Evolutionary conservation across 176 grass and related monocot genomes (phyloP).

Genomic region (Secale cereale): DNA sequence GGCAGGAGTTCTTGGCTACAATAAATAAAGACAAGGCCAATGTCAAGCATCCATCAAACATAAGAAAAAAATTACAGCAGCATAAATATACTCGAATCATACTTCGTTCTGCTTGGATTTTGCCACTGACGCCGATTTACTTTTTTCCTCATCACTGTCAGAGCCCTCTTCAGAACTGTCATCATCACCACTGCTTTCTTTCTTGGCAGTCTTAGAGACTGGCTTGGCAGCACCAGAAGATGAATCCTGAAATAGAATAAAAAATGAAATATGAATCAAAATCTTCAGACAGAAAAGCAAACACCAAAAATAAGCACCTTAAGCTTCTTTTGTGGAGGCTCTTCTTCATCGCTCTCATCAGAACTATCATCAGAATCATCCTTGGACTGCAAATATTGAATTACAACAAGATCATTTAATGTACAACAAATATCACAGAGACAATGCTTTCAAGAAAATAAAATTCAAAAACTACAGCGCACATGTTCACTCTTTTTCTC

Average conservation of each 20-base stretch:
- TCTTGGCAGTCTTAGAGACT: conserved; percentile 31
- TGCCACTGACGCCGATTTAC: not conserved
- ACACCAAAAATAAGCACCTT: conserved; percentile 34
- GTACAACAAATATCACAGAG: not conserved
- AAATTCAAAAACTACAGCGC: conserved; percentile 11
- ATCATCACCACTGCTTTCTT: conserved; percentile 46
- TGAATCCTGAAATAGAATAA: not conserved
- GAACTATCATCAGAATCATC: conserved; percentile 46
- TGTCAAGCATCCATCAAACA: not conserved
- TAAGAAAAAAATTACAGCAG: not conserved
- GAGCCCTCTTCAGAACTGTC: conserved; percentile 57
- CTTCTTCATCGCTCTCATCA: conserved; percentile 44
- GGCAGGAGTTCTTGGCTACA: conserved; percentile 53
- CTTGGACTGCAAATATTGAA: conserved; percentile 16
- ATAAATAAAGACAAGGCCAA: not conserved
- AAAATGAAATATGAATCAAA: not conserved
- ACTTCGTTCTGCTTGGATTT: conserved; percentile 38
- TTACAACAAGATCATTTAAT: conserved; percentile 5
- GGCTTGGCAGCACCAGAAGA: conserved; percentile 24
- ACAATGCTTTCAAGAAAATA: conserved; percentile 1
- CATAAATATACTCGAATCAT: not conserved
- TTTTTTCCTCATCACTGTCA: conserved; percentile 34
- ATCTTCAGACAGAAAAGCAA: not conserved
- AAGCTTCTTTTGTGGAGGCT: conserved; percentile 54
- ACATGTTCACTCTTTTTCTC: conserved; percentile 39